These are phyloP conservation scores for Boletus patriciae DNA, from an alignment of 768 basidiomycete species.

Conservation along the genomic window DNA sequence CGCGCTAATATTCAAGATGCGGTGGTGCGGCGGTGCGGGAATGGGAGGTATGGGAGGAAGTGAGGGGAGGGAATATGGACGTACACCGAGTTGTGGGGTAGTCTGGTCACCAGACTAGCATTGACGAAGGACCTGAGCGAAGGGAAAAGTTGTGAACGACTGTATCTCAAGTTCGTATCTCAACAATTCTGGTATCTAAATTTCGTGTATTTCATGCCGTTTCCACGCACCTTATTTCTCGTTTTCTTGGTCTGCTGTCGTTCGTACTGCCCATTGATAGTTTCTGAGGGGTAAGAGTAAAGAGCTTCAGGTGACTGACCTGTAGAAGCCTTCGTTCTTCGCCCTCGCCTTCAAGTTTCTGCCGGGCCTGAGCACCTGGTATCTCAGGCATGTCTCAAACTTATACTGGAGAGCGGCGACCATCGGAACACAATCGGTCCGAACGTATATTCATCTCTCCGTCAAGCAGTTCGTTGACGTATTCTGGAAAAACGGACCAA, in stretches of 20 bases:
- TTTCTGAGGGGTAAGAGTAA: background rate
- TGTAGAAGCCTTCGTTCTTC: slow-evolving; percentile 16
- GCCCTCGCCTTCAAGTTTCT: slow-evolving; percentile 3
- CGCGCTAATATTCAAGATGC: background rate
- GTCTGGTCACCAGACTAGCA: too few relatives aligned
- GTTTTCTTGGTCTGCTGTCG: too few relatives aligned
- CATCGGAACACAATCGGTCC: slow-evolving; percentile 39
- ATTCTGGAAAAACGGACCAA: slow-evolving; percentile 30
- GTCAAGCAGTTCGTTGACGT: slow-evolving; percentile 28
- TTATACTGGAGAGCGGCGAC: slow-evolving; percentile 41
- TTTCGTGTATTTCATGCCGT: too few relatives aligned
- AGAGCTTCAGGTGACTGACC: background rate
- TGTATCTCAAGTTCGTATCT: background rate
- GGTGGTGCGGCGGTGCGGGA: background rate
- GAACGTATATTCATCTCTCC: slow-evolving; percentile 34
- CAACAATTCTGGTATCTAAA: background rate
- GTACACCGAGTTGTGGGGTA: too few relatives aligned
- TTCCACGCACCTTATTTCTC: too few relatives aligned
- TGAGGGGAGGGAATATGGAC: too few relatives aligned
- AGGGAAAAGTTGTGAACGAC: slow-evolving; percentile 15
- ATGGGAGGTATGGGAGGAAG: background rate
- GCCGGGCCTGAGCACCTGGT: slow-evolving; percentile 34
- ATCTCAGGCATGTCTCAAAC: slow-evolving; percentile 43
- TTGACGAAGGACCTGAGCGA: background rate
- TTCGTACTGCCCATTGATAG: background rate